Evolutionary conservation across 2,329 filamentous ascomycete genomes (phyloP), one percentile per base, ranked within the genome.

Genomic region (Botrytis pseudocinerea): DNA sequence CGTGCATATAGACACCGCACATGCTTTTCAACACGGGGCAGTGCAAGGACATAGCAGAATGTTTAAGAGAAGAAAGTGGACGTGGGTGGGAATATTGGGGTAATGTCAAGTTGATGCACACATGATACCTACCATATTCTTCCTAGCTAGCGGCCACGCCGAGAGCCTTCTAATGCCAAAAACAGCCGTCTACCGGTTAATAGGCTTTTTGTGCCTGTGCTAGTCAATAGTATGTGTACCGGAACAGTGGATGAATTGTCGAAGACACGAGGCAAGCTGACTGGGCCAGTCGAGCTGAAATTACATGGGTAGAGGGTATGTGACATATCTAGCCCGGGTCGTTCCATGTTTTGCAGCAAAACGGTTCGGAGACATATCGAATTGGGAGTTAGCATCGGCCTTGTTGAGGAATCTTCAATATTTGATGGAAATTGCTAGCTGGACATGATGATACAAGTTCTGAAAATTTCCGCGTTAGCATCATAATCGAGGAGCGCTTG

Each of bases 131-230:
- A 38, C 48, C 57, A 20, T 2, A 57, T 20, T 8, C 10, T n/a
- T 54, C 5, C n/a, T 42, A 32, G 38, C 20, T 20, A 32, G 48
- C 25, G 25, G 35, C n/a, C 48, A 57, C 35, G 2, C 10, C 35
- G 25, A 57, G 57, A 69, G 65, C 38, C 38, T 57, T 22, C 65
- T 57, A 57, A 42, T 57, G 18, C 65, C 48, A 57, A 57, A 69
- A 69, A 44, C n/a, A 57, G 65, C n/a, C 16, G 44, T 57, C 10
- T 69, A 28, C 48, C 65, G 65, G 65, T 42, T 69, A 42, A 44
- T 25, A 42, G 38, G 18, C 65, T 44, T 40, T 69, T 42, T 42
- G 35, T 68, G 25, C 65, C 48, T 42, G n/a, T 54, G 35, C 25
- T n/a, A 35, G 59, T 61, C 10, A 25, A 7, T 22, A 28, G 25